Conservation (phyloP, 805 yeast species). For the Candida silvicultrix region DNA sequence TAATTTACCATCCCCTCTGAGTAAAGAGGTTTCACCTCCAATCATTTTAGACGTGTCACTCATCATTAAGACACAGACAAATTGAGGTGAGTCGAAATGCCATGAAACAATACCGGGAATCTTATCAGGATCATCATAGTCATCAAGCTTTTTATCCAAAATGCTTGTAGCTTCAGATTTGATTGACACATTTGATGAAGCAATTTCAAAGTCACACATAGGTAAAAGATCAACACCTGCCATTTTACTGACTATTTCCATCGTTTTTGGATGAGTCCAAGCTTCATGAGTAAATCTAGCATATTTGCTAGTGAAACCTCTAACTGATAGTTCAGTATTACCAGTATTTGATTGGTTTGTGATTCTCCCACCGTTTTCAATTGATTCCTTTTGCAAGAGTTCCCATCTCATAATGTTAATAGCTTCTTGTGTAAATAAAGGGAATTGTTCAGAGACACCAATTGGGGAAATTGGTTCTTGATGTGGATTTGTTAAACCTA, state of each 20-base stretch:
- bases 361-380: slow-evolving; percentile 37
- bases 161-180: slow-evolving; percentile 19
- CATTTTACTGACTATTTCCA: slow-evolving; percentile 47
- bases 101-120: slow-evolving; percentile 55
- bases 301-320: slow-evolving; percentile 43
- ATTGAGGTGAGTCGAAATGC: slow-evolving; percentile 61
- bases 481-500: slow-evolving; percentile 32
- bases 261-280: slow-evolving; percentile 53
- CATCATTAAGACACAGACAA: slow-evolving; percentile 59
- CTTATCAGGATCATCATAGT: slow-evolving; percentile 8
- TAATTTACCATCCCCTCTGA: slow-evolving; percentile 21
- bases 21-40: slow-evolving; percentile 55
- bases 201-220: slow-evolving; percentile 44
- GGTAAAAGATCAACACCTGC: slow-evolving; percentile 31
- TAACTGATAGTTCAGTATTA: slow-evolving; percentile 36
- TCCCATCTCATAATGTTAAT: slow-evolving; percentile 53
- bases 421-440: slow-evolving; percentile 55
- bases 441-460: slow-evolving; percentile 57
- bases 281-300: slow-evolving; percentile 50
- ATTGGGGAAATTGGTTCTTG: slow-evolving; percentile 44
- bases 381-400: slow-evolving; percentile 39
- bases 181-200: slow-evolving; percentile 44
- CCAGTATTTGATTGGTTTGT: slow-evolving; percentile 41
- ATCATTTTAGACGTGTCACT: slow-evolving; percentile 51
- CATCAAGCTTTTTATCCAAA: neutral